Evolutionary conservation across 306 rosid genomes (phyloP).

Genomic region (Oemleria cerasiformis): DNA sequence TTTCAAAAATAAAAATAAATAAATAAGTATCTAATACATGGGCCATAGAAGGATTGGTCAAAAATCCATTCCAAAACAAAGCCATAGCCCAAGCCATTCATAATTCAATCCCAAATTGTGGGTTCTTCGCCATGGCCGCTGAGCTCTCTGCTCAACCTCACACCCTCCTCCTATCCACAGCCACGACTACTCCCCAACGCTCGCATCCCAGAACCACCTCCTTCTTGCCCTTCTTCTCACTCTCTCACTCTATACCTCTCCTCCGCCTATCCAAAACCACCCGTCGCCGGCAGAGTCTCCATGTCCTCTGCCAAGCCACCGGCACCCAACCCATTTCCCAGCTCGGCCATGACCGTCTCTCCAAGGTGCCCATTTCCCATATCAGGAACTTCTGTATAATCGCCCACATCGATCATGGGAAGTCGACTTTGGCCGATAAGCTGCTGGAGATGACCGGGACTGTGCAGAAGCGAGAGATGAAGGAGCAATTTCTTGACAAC

Average conservation of each 20-base stretch:
- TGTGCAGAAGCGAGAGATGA: constrained; percentile 86
- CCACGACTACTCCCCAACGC: constrained; percentile 16
- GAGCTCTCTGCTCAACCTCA: constrained; percentile 48
- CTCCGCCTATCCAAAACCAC: constrained; percentile 13
- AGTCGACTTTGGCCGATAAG: constrained; percentile 85
- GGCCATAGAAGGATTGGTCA: not conserved
- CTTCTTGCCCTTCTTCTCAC: constrained; percentile 24
- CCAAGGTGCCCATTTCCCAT: constrained; percentile 72
- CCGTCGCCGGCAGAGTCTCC: constrained; percentile 20
- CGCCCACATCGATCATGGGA: constrained; percentile 93
- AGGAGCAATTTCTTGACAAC: constrained; percentile 97
- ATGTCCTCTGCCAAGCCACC: constrained; percentile 43
- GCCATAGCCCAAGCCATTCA: constrained; percentile 7
- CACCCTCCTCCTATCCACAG: constrained; percentile 67
- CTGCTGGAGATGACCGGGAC: constrained; percentile 87
- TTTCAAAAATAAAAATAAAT: not conserved
- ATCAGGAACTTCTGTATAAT: constrained; percentile 77
- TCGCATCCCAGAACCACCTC: constrained; percentile 20
- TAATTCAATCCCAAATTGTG: not conserved
- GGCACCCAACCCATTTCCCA: constrained; percentile 21
- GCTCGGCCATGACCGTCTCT: constrained; percentile 74
- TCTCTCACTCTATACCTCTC: constrained; percentile 1
- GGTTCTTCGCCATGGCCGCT: constrained; percentile 54
- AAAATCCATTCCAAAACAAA: constrained; percentile 11
- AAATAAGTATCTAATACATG: not conserved